Evolutionary conservation across 1,284 basidiomycete species (phyloP), one percentile per base, ranked within the genome.

Genomic region (Xerocomus nothofagi): DNA sequence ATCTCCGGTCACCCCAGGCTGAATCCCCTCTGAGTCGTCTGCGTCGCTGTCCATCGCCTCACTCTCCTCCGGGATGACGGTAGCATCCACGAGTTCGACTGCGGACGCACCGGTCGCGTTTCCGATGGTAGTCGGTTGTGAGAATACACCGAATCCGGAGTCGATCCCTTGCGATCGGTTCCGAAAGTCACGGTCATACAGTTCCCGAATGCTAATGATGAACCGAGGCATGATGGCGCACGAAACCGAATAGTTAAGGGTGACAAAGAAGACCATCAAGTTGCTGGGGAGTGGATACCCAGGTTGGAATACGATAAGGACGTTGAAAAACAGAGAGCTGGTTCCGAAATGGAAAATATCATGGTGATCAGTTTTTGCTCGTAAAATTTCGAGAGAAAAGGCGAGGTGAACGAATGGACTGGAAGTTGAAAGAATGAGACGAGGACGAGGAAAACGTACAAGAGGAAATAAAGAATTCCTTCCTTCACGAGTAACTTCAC

Each of bases 191-290:
- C 31, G 36, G 6, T 47, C 47, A 15, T 59, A 56, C 34, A 44
- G 11, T 20, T 56, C 47, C 29, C 55, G 40, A 33, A 57, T 30
- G 30, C 29, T 40, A 5, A 55, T 55, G 29, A 55, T 50, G 49
- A 56, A 54, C 12, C 54, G 52, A 12, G 54, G 54, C 46, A 57
- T 44, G 44, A 58, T 29, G 6, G 57, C 39, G 18, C 48, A 56
- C 5, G 52, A 54, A 20, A 34, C 20, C 2, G 54, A 39, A 40
- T 39, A 57, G 12, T 29, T 26, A 14, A 57, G 2, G 14, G 27
- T 7, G 23, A 53, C 32, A 4, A 53, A 4, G 26, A 57, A 26
- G 8, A 36, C 2, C 49, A n/a, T 38, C 14, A 45, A 10, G 12
- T 32, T 27, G 6, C 12, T 3, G 1, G 12, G 20, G 14, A 42